These are phyloP conservation scores for Vicia sativa DNA, from an alignment of 306 rosid genomes.

Conservation along the genomic window DNA sequence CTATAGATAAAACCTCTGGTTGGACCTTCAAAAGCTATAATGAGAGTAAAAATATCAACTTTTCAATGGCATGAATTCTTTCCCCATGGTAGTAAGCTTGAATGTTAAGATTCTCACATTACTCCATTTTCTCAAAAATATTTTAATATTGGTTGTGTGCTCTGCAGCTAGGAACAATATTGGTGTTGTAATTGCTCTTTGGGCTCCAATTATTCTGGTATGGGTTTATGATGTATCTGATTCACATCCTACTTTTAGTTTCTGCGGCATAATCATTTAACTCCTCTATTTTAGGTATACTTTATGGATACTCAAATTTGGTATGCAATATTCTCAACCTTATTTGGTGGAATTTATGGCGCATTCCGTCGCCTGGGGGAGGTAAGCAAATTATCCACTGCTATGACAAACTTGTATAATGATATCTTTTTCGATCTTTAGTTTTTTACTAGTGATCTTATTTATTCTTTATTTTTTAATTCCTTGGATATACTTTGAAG, in stretches of 20 bases:
- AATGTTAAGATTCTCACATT: constrained; percentile 24
- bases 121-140: constrained; percentile 25
- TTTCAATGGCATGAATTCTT: constrained; percentile 98
- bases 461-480: constrained; percentile 6
- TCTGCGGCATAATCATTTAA: constrained; percentile 8
- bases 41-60: constrained; percentile 68
- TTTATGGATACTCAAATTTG: constrained; percentile 99
- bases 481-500: not conserved
- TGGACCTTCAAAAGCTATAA: constrained; percentile 85
- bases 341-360: constrained; percentile 98
- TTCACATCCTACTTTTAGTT: constrained; percentile 22
- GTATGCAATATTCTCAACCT: constrained; percentile 97
- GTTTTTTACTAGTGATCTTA: constrained; percentile 6
- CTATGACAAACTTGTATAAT: not conserved
- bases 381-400: constrained; percentile 50
- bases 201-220: constrained; percentile 99
- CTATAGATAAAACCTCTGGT: constrained; percentile 89
- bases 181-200: constrained; percentile 91
- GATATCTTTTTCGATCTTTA: not conserved
- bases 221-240: constrained; percentile 26
- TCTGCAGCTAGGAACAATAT: constrained; percentile 92
- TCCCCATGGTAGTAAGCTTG: constrained; percentile 71
- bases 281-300: constrained; percentile 63
- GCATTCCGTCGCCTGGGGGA: constrained; percentile 98
- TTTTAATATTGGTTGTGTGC: constrained; percentile 31